phyloP scores from a whole-genome alignment of 345 rosid species.

The Populus alba region DNA sequence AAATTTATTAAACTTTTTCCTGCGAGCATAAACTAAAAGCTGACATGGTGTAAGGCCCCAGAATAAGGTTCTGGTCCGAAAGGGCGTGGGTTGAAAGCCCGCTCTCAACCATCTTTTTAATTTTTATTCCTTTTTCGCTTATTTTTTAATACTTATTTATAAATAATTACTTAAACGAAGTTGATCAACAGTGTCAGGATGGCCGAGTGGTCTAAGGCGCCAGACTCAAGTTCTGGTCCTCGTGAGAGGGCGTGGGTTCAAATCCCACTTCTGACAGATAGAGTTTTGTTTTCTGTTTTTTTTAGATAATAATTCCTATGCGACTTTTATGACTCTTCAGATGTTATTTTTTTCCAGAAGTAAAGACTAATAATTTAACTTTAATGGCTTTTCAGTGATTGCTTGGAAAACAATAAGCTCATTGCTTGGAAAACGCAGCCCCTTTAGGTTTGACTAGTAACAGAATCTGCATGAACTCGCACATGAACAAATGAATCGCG shows the following conservation, averaged over 20 bases:
- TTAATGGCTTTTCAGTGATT: not conserved
- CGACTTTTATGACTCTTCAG: too few species aligned
- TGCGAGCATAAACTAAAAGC: slow-evolving; percentile 16
- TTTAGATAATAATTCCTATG: too few species aligned
- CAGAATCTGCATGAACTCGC: not conserved
- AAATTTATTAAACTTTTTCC: too few species aligned
- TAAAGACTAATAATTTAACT: too few species aligned
- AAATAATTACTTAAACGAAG: fast-evolving
- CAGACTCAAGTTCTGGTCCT: slow-evolving; percentile 78
- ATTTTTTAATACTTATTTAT: too few species aligned
- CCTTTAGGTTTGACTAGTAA: not conserved
- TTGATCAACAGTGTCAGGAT: slow-evolving; percentile 33
- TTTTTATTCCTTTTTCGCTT: too few species aligned
- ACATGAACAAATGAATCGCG: not conserved
- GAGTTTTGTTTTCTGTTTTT: too few species aligned
- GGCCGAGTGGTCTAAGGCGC: slow-evolving; percentile 94
- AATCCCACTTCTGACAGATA: slow-evolving; percentile 54
- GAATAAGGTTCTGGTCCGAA: slow-evolving; percentile 99
- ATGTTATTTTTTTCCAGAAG: too few species aligned
- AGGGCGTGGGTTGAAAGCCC: slow-evolving; percentile 98
- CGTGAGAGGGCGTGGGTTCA: slow-evolving; percentile 59
- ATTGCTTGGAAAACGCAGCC: not conserved
- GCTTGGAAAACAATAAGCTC: not conserved
- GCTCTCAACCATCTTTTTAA: slow-evolving; percentile 50
- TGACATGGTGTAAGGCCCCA: slow-evolving; percentile 99